Base-by-base conservation (phyloP, 1,284 basidiomycete genomes). In the Coniophora puteana region DNA sequence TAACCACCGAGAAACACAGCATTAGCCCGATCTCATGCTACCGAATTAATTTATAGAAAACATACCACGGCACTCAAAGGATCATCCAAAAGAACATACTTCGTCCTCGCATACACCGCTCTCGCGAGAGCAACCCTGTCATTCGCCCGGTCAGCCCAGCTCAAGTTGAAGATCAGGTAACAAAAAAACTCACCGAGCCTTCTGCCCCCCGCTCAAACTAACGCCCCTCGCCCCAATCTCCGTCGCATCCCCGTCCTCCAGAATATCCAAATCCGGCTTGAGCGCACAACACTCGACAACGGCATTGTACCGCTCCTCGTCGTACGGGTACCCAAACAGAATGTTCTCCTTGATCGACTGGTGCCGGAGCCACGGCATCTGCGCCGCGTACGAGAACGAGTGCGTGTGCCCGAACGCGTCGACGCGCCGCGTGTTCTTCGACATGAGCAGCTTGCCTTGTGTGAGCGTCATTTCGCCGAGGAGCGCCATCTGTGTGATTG, bases 231-330 rank as follows among this genome's bases (percentile, higher is more conserved):
- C 57, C 3, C 63, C 59, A 23, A 62, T 62, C 41, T 62, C 59
- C 4, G 59, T 62, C 36, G 49, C 45, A 16, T 62, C 59, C 2
- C 59, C 50, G 45, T 75, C 73, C 45, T 74, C 71, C 2, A 75
- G 48, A 0, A 72, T 63, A 14, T 68, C 58, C 43, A 74, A 46
- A 49, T 91, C 88, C 0, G 75, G 69, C 17, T 62, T 60, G 40
- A 91, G 59, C 1, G 83, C 80, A 51, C 88, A 90, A 28, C 67
- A 69, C 36, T 79, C 73, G 5, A 84, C 51, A 32, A 72, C 72
- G 0, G 50, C 51, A 10, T 62, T 46, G 40, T 75, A 74, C 17
- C 69, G 58, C 30, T 58, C 54, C 38, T 69, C 61, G 27, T 76
- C 67, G 38, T 55, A 67, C 3, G 59, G 59, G n/a, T 52, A 55